phyloP scores from a whole-genome alignment of 2,329 filamentous ascomycete genomes.

The Aspergillus calidoustus region DNA sequence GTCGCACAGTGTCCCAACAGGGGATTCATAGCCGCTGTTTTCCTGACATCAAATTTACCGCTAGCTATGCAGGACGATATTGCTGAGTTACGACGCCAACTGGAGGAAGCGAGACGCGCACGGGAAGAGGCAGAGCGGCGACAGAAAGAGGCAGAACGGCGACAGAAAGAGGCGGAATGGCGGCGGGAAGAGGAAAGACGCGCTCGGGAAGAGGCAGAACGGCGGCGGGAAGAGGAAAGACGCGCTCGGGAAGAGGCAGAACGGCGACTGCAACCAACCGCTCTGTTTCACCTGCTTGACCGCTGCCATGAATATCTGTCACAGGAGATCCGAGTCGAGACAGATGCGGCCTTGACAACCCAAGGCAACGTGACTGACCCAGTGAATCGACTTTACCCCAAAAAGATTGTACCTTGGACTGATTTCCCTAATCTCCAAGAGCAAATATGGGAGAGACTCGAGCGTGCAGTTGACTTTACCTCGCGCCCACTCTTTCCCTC shows the following conservation, averaged over 20 bases:
- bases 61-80: constrained; percentile 7
- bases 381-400: constrained; percentile 26
- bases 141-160: constrained; percentile 6
- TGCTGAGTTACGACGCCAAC: neutral
- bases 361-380: constrained; percentile 29
- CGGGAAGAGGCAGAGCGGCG: too few relatives aligned
- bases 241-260: constrained; percentile 22
- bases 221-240: too few relatives aligned
- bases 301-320: too few relatives aligned
- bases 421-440: constrained; percentile 30
- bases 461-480: constrained; percentile 20
- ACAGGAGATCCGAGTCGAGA: constrained; percentile 27
- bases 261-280: constrained; percentile 24
- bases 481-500: constrained; percentile 25
- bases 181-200: too few relatives aligned
- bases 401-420: constrained; percentile 28
- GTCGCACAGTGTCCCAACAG: too few relatives aligned
- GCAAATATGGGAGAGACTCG: constrained; percentile 28
- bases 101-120: too few relatives aligned
- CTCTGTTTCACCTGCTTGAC: constrained; percentile 28
- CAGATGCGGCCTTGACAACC: constrained; percentile 28
- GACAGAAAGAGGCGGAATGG: too few relatives aligned
- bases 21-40: too few relatives aligned
- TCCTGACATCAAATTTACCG: neutral
- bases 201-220: too few relatives aligned